Evolutionary conservation across 1,139 yeast genomes (phyloP).

Genomic region (Diutina neorugosa): DNA sequence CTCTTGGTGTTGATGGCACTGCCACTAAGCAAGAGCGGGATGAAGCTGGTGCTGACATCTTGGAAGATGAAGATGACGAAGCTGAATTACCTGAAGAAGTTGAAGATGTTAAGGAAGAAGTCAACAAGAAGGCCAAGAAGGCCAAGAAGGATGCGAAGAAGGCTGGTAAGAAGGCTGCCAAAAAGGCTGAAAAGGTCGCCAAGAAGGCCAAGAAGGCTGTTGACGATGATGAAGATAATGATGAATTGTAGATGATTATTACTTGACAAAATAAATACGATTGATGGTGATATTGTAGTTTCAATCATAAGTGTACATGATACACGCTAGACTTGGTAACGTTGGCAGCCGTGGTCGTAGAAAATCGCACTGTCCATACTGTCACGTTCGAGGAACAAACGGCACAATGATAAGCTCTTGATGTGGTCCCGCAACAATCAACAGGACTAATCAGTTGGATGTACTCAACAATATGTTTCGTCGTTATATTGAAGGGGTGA

Average conservation of each 20-base stretch:
- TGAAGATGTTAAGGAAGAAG: not conserved
- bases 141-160: not conserved
- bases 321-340: no score
- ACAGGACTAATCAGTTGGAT: no score
- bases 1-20: constrained; percentile 35
- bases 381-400: no score
- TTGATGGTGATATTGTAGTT: not conserved
- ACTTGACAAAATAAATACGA: not conserved
- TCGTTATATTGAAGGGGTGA: not conserved
- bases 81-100: not conserved
- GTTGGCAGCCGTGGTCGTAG: no score
- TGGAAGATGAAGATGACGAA: constrained; percentile 1
- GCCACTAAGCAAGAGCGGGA: constrained; percentile 1
- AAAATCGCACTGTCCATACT: no score
- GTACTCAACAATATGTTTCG: no score
- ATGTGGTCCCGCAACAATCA: no score
- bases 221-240: constrained; percentile 6
- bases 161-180: not conserved
- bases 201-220: constrained; percentile 10
- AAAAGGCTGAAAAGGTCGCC: not conserved
- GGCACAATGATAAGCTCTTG: no score
- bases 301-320: no score
- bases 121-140: not conserved
- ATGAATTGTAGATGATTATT: not conserved
- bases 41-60: not conserved